Conservation (phyloP, 768 basidiomycete species). For the Flagelloscypha sp. region DNA sequence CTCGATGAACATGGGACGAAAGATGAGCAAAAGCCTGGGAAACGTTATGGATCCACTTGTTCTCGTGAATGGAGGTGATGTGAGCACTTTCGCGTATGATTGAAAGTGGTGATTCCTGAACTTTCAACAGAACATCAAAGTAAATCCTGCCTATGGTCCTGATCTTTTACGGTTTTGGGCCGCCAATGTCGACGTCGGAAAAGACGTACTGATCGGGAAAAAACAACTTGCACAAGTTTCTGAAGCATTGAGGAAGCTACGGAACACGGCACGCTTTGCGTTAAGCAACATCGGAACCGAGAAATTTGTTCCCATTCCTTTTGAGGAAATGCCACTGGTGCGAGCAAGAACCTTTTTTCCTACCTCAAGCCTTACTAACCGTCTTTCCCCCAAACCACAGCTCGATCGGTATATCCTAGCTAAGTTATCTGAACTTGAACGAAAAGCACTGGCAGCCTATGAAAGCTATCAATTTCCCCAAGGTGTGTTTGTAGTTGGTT, state of each 20-base stretch:
- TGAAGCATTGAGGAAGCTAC: conserved; percentile 73
- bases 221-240: conserved; percentile 66
- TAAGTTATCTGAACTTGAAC: conserved; percentile 69
- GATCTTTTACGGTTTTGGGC: conserved; percentile 88
- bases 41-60: conserved; percentile 84
- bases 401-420: conserved; percentile 82
- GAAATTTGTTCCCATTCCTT: conserved; percentile 13
- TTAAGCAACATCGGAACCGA: conserved; percentile 59
- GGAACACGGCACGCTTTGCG: conserved; percentile 81
- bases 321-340: conserved; percentile 50
- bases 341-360: conserved; percentile 21
- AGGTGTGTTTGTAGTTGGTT: conserved; percentile 39
- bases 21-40: conserved; percentile 97
- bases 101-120: conserved; percentile 3
- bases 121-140: conserved; percentile 49
- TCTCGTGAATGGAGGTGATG: conserved; percentile 71
- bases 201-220: conserved; percentile 81
- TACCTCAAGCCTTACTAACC: background rate
- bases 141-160: conserved; percentile 73
- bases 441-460: conserved; percentile 60
- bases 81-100: conserved; percentile 25
- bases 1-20: conserved; percentile 82
- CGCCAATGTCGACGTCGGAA: conserved; percentile 83
- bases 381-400: conserved; percentile 29
- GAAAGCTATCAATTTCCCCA: conserved; percentile 69